phyloP scores from a whole-genome alignment of 2,329 filamentous ascomycete species.

The Diaporthe longicolla region DNA sequence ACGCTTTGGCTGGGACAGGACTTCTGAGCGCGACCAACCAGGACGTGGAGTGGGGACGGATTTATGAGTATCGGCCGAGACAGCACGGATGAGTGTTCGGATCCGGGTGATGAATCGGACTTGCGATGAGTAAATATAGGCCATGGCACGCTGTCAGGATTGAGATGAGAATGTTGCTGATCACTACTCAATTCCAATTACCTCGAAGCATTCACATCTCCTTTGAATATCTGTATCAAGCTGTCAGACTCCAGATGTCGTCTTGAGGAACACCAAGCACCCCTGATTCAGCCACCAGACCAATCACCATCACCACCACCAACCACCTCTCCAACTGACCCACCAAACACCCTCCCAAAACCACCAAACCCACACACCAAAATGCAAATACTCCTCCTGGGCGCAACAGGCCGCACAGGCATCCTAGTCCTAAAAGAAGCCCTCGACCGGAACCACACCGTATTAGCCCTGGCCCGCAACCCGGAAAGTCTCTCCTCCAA shows the following conservation, averaged over 20 bases:
- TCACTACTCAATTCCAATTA: not conserved
- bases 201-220: no score
- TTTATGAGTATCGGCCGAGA: constrained; percentile 27
- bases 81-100: not conserved
- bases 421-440: constrained; percentile 57
- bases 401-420: constrained; percentile 60
- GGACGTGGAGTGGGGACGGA: not conserved
- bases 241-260: no score
- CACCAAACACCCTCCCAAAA: not conserved
- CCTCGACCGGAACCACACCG: constrained; percentile 54
- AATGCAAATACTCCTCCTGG: constrained; percentile 60
- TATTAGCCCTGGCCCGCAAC: constrained; percentile 56
- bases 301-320: not conserved
- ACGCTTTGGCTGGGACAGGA: not conserved
- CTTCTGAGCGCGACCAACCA: not conserved
- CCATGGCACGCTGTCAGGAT: not conserved
- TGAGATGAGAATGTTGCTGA: not conserved
- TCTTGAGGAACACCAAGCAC: no score
- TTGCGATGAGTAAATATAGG: constrained; percentile 2
- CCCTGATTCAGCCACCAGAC: no score
- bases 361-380: not conserved
- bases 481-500: constrained; percentile 47
- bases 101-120: not conserved
- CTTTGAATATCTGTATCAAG: no score
- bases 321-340: not conserved